A percentile compares a stretch with the other conserved stretches of the same genome.
Conservation (phyloP, 371 early-diverging fungal species). For the Umbelopsis sp. region DNA sequence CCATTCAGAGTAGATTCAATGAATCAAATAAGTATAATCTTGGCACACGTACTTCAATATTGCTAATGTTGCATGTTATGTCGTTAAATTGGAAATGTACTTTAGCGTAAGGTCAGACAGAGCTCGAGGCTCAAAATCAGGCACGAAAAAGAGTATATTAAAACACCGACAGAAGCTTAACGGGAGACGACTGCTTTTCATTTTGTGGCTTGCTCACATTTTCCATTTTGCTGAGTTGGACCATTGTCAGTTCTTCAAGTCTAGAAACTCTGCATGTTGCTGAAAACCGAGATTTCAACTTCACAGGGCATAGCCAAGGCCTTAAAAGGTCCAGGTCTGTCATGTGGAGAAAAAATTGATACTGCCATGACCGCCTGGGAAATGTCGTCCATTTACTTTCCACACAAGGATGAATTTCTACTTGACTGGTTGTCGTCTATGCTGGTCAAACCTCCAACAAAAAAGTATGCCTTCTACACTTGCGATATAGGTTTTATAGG, state of each 20-base stretch:
- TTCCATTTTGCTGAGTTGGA: constrained; percentile 8
- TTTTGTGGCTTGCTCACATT: constrained; percentile 1
- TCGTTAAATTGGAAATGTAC: too few relatives aligned
- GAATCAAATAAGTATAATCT: too few relatives aligned
- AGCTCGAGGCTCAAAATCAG: too few relatives aligned
- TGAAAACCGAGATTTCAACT: constrained; percentile 10
- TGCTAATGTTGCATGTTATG: too few relatives aligned
- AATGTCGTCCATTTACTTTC: constrained; percentile 43
- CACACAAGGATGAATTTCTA: constrained; percentile 52
- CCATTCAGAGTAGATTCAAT: too few relatives aligned
- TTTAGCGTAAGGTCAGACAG: too few relatives aligned
- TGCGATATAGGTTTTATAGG: background rate
- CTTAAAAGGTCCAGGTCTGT: constrained; percentile 48
- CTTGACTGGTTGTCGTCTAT: constrained; percentile 49
- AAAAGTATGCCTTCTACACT: constrained; percentile 36
- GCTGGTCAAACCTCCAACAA: constrained; percentile 42
- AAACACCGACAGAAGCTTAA: too few relatives aligned
- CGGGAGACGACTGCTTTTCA: background rate
- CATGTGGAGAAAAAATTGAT: constrained; percentile 36
- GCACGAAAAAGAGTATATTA: too few relatives aligned
- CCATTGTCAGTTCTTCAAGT: background rate
- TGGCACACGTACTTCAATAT: too few relatives aligned
- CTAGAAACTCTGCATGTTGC: constrained; percentile 2
- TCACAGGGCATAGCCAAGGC: constrained; percentile 34
- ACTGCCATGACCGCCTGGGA: constrained; percentile 44